Evolutionary conservation across 495 filamentous ascomycete species (phyloP).

Genomic region (Penicillium nucicola): DNA sequence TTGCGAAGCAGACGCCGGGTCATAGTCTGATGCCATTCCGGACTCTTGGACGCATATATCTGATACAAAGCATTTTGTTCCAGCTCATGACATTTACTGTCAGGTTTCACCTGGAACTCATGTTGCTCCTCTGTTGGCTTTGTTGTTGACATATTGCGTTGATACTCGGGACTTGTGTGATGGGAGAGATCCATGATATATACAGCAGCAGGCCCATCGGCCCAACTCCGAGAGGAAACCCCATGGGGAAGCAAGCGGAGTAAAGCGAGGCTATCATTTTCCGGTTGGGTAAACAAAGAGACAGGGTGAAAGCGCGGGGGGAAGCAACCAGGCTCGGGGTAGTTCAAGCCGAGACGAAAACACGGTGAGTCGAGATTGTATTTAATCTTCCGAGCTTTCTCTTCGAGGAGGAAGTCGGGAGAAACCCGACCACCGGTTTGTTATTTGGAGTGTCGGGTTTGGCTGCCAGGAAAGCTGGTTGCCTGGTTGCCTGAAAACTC

Average conservation of each 20-base stretch:
- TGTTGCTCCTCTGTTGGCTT: constrained; percentile 15
- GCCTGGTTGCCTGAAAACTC: too few species aligned
- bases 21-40: constrained; percentile 35
- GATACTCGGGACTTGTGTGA: too few species aligned
- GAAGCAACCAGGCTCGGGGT: constrained; percentile 6
- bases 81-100: constrained; percentile 5
- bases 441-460: too few species aligned
- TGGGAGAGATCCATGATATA: background rate
- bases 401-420: too few species aligned
- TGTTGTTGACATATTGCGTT: background rate
- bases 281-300: background rate
- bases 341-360: constrained; percentile 3
- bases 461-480: too few species aligned
- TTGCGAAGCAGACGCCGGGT: constrained; percentile 49
- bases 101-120: constrained; percentile 8
- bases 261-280: background rate
- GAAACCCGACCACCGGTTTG: too few species aligned
- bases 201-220: background rate
- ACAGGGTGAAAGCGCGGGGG: constrained; percentile 8
- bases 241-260: constrained; percentile 2
- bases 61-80: constrained; percentile 32
- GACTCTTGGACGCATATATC: constrained; percentile 26
- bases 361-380: background rate
- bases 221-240: constrained; percentile 11
- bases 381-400: too few species aligned